Base-by-base conservation (phyloP, 768 basidiomycete species). In the Termitomyces titanicus region DNA sequence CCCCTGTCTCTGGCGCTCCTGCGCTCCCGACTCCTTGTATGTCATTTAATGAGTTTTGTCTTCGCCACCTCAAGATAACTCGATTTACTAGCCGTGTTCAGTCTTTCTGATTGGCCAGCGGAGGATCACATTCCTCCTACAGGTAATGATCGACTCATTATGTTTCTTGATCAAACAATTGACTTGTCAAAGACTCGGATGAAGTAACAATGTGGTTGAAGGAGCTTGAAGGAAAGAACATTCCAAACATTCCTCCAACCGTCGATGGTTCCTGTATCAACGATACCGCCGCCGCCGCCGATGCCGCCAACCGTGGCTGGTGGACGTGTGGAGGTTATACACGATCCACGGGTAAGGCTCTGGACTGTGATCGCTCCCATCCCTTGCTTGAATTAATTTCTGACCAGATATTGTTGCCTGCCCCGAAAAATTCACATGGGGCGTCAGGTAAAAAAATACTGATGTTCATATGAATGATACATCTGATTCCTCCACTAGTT, bases 241-340 rank as follows among this genome's bases (percentile, higher is more conserved):
- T 94, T 55, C 93, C 93, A 1, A 62, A 83, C 56, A 61, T 88
- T 22, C n/a, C 66, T 8, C 81, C 82, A 5, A 93, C 88, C 0
- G 64, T 62, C 3, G 83, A 90, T 56, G 88, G 88, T n/a, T 79
- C 84, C 1, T 94, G 92, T 67, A 72, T 61, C 12, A 76, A 76
- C 47, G 81, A 90, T 61, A 76, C 85, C 22, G 66, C 63, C 7
- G 80, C 82, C 4, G 82, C 80, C 5, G 72, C 80, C 0, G 68
- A 86, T 42, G 81, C 85, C 33, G 72, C 79, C n/a, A 68, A 68
- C 43, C 82, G 82, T 60, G 92, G 92, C 42, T 95, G 92, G 92
- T 95, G 92, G 92, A 90, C 93, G 27, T 95, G 92, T 63, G 89
- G 91, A 63, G 86, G 86, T 11, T 77, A 75, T 62, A 84, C 84